These are phyloP conservation scores for Exophiala sp. DNA, from an alignment of 2,329 filamentous ascomycete genomes.

Conservation along the genomic window DNA sequence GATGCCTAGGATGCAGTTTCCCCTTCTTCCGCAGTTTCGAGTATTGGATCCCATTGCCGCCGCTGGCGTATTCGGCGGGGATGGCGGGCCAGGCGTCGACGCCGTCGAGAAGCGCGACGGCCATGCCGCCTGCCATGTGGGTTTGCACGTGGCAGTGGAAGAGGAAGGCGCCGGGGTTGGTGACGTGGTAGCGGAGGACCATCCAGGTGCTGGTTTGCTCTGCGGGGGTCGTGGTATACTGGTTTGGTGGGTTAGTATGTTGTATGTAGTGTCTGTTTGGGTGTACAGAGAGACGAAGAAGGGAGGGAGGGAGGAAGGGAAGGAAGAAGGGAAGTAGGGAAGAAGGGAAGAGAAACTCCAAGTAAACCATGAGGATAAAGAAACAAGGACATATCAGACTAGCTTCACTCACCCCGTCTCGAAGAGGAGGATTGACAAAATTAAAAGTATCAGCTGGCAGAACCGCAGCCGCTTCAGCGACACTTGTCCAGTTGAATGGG, in stretches of 20 bases:
- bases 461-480: conserved; percentile 47
- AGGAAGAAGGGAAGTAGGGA: too few relatives aligned
- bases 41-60: conserved; percentile 17
- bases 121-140: conserved; percentile 53
- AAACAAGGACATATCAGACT: too few relatives aligned
- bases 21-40: conserved; percentile 21
- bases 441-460: conserved; percentile 50
- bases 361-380: not conserved
- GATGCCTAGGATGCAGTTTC: conserved; percentile 12
- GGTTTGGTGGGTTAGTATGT: too few relatives aligned
- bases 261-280: too few relatives aligned
- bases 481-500: conserved; percentile 47
- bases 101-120: conserved; percentile 44
- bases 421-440: conserved; percentile 48
- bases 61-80: conserved; percentile 26
- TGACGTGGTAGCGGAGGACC: conserved; percentile 50
- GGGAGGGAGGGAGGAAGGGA: too few relatives aligned
- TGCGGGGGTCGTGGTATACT: conserved; percentile 38
- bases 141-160: conserved; percentile 54
- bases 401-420: conserved; percentile 39
- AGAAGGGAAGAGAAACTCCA: not conserved
- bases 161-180: conserved; percentile 50
- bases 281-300: too few relatives aligned
- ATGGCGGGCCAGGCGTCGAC: conserved; percentile 33
- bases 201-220: conserved; percentile 41